Base-by-base conservation (phyloP, 73 alveolate species). In the Breviolum minutum region DNA sequence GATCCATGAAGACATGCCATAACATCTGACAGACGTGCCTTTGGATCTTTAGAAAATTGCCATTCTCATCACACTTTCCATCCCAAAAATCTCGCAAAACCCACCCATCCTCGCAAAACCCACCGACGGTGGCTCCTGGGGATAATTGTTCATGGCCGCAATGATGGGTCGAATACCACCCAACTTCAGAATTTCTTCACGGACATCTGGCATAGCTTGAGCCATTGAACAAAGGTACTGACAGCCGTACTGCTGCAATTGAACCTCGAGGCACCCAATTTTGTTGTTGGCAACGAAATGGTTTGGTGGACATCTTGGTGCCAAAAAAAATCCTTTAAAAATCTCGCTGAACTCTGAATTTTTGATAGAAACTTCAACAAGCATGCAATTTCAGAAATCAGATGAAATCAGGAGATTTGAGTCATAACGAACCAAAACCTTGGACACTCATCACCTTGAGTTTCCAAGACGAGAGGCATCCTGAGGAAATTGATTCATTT, bases 151-250 rank as follows among this genome's bases (percentile, higher is more conserved):
- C 97, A 91, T 91, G 63, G 97, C 97, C 29, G 88, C 61, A 64
- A 91, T 91, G 66, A 91, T 62, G 17, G 97, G 97, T 62, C 89
- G 87, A 32, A 91, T 73, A 87, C 97, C 97, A 10, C 97, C 97
- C 32, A 26, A 40, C 97, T 90, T 40, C 77, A 90, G 77, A 6
- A 90, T 90, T 32, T 90, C 97, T 22, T 90, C 97, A 1, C 97
- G 87, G 32, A 90, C 76, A 9, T 90, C 97, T 5, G 94, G 94
- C 24, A 48, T 12, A 40, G 90, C 90, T 81, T 81, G 90, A 4
- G 97, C 97, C 88, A 73, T 90, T 87, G 97, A 90, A 63, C 97
- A 90, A 7, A 90, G 88, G 63, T 90, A 90, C 63, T 90, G 97
- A 76, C 97, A 90, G 73, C 97, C 97, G 63, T 48, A 90, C 87